These are phyloP conservation scores for Striga hermonthica DNA, from an alignment of 305 asterid genomes.

Conservation along the genomic window DNA sequence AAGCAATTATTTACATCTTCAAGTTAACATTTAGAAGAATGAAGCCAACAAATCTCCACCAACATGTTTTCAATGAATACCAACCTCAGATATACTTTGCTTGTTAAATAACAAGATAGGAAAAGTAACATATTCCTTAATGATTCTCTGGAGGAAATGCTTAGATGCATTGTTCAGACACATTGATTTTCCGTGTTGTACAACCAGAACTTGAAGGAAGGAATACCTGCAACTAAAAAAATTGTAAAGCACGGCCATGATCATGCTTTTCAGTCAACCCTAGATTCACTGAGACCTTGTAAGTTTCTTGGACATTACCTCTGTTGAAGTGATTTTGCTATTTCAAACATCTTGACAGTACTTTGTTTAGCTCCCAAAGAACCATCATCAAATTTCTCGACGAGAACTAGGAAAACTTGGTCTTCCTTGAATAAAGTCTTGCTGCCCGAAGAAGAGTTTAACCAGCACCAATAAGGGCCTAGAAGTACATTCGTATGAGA, in stretches of 20 bases:
- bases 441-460: slow-evolving; percentile 42
- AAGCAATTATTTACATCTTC: background rate
- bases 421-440: slow-evolving; percentile 47
- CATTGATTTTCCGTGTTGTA: slow-evolving; percentile 48
- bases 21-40: background rate
- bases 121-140: slow-evolving; percentile 62
- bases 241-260: slow-evolving; percentile 27
- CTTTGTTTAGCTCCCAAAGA: slow-evolving; percentile 40
- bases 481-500: slow-evolving; percentile 33
- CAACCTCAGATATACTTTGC: slow-evolving; percentile 50
- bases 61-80: slow-evolving; percentile 29
- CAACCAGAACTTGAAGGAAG: slow-evolving; percentile 61
- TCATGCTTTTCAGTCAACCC: slow-evolving; percentile 8
- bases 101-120: slow-evolving; percentile 63
- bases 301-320: slow-evolving; percentile 47
- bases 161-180: slow-evolving; percentile 39
- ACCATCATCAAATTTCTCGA: slow-evolving; percentile 44
- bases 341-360: slow-evolving; percentile 47
- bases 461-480: slow-evolving; percentile 78
- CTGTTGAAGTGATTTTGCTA: slow-evolving; percentile 66
- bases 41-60: background rate
- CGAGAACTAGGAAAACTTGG: slow-evolving; percentile 49
- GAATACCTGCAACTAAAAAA: slow-evolving; percentile 60
- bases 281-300: slow-evolving; percentile 25
- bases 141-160: slow-evolving; percentile 46